phyloP scores from a whole-genome alignment of 1,284 basidiomycete species.

The Mycosarcoma mackinlayi region DNA sequence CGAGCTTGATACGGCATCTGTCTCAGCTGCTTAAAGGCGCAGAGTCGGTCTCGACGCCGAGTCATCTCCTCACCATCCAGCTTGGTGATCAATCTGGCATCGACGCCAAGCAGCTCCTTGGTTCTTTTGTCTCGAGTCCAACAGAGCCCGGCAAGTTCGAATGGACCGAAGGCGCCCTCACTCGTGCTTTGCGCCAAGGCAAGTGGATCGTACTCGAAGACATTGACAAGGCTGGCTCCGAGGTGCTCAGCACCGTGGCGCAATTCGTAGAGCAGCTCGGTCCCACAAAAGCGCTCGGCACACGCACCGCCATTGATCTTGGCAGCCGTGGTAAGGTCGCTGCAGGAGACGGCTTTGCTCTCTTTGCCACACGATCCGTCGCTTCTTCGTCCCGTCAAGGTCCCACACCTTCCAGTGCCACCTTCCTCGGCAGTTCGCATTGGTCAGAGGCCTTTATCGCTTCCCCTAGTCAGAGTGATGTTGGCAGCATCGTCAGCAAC shows the following conservation, averaged over 20 bases:
- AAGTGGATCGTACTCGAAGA: conserved; percentile 95
- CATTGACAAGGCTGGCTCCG: conserved; percentile 74
- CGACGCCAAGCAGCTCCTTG: conserved; percentile 91
- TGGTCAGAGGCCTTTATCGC: conserved; percentile 60
- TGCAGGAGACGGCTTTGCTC: conserved; percentile 69
- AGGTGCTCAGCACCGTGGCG: conserved; percentile 61
- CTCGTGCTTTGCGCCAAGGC: conserved; percentile 88
- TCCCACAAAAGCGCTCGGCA: conserved; percentile 78
- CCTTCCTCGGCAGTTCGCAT: conserved; percentile 77
- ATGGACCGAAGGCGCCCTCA: conserved; percentile 94
- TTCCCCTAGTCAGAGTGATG: conserved; percentile 48
- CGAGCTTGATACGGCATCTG: conserved; percentile 82
- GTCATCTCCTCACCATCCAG: conserved; percentile 82
- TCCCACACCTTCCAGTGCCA: conserved; percentile 22
- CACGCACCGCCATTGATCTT: conserved; percentile 74
- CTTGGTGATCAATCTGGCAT: conserved; percentile 75
- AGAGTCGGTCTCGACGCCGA: conserved; percentile 7
- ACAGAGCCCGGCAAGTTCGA: conserved; percentile 89
- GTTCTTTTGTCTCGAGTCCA: conserved; percentile 90
- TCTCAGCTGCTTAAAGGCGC: conserved; percentile 36
- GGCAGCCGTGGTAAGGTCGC: conserved; percentile 67
- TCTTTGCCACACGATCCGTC: conserved; percentile 69
- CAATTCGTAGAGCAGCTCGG: conserved; percentile 81
- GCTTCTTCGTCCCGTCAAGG: conserved; percentile 66
- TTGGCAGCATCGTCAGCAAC: conserved; percentile 52